These are phyloP conservation scores for Pelargonium myrrhifolium DNA, from an alignment of 441 rosid species.

Conservation along the genomic window DNA sequence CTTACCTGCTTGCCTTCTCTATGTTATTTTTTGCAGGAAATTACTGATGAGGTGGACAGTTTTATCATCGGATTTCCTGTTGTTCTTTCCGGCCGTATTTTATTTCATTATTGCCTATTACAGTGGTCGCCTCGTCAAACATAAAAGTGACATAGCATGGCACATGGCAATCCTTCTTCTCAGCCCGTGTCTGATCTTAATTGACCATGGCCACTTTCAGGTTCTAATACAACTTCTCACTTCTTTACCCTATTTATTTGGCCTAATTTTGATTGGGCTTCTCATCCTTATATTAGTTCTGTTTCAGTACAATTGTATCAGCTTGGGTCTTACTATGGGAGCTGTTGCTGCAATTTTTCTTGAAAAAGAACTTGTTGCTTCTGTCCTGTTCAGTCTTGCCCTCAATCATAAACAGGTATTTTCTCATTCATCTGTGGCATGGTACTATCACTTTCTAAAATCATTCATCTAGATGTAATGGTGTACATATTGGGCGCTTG, in stretches of 20 bases:
- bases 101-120: not conserved
- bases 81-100: not conserved
- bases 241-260: not conserved
- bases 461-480: not conserved
- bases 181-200: slow-evolving; percentile 4
- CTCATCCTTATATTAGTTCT: not conserved
- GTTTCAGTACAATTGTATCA: slow-evolving; percentile 4
- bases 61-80: not conserved
- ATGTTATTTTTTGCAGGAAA: not conserved
- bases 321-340: not conserved
- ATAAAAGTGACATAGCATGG: not conserved
- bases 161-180: slow-evolving; percentile 2
- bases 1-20: not conserved
- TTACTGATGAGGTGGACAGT: slow-evolving; percentile 4
- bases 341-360: slow-evolving; percentile 48
- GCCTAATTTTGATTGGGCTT: not conserved
- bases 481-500: not conserved
- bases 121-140: not conserved
- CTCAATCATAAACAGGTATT: slow-evolving; percentile 90
- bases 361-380: slow-evolving; percentile 52
- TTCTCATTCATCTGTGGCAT: slow-evolving; percentile 7
- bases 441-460: not conserved
- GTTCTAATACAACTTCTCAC: not conserved
- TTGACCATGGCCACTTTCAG: slow-evolving; percentile 6
- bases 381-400: slow-evolving; percentile 67